Conservation (phyloP, 2,329 filamentous ascomycete species). For the Aspergillus pseudotamarii region DNA sequence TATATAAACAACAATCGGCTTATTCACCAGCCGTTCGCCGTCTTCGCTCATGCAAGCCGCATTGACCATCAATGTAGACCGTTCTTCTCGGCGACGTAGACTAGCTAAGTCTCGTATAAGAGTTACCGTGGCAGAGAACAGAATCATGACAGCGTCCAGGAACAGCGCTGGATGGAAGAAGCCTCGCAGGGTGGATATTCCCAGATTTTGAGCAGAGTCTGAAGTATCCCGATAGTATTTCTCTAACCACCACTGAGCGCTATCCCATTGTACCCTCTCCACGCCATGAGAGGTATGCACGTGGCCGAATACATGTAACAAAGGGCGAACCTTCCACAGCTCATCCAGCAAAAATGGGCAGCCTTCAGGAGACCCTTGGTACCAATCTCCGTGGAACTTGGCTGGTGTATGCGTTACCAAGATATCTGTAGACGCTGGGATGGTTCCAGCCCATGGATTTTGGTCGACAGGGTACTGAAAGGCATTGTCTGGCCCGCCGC, state of each 20-base stretch:
- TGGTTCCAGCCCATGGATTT: not conserved
- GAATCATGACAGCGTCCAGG: not conserved
- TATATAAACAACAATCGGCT: not conserved
- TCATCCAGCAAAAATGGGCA: not conserved
- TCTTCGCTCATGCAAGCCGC: not conserved
- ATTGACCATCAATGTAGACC: not conserved
- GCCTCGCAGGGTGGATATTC: not conserved
- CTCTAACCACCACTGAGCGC: not conserved
- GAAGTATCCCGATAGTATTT: not conserved
- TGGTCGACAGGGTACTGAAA: not conserved
- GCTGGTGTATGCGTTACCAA: not conserved
- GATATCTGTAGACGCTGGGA: not conserved
- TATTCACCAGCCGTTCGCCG: not conserved
- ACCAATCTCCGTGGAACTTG: not conserved
- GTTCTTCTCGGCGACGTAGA: not conserved
- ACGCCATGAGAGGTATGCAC: not conserved
- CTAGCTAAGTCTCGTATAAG: not conserved
- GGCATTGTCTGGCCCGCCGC: not conserved
- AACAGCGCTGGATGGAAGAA: not conserved
- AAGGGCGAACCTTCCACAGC: not conserved
- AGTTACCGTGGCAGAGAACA: not conserved
- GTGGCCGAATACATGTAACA: not conserved
- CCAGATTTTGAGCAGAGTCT: not conserved
- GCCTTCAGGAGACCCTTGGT: not conserved
- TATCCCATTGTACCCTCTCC: not conserved